Base-by-base conservation (phyloP, 2,329 filamentous ascomycete species). In the Cytospora paraplurivora region DNA sequence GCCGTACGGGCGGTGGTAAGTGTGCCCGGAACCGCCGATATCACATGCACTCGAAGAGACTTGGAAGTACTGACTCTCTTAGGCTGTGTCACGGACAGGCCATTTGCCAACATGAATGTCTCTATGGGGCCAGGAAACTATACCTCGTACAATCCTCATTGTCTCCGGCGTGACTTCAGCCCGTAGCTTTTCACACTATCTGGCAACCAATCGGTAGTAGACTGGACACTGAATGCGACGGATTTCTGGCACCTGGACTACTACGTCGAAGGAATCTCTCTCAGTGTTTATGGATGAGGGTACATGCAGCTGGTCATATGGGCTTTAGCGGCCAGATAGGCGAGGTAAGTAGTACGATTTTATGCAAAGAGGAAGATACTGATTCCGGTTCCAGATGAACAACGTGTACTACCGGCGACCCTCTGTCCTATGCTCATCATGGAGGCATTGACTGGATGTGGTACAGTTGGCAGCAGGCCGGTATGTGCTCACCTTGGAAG, bases 401-500 rank as follows among this genome's bases (percentile, higher is more conserved):
- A 70, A 73, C 66, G 70, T 68, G 53, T 74, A 68, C 64, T 69
- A 68, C 70, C 0, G 69, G 67, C 1, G 72, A 73, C 51, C 71
- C 74, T 0, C 32, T 77, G 21, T 77, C 77, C 62, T 76, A 71
- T 69, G 17, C 76, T 61, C 73, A 75, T 64, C 72, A 71, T 63
- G 62, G 62, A 35, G 68, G 67, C 47, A 62, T 73, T 53, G 72
- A 72, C 62, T 67, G 67, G 12, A 49, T 70, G 11, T 72, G 64
- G 64, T 41, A 51, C 15, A 32, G 27, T 12, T 75, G 73, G 73
- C 72, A 75, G 67, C 51, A 61, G 49, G 33, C 8, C 17, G 41
- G 55, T 57, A 41, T 15, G 55, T 55, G 13, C 19, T 51, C n/a
- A 51, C 12, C 8, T 37, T 27, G 27, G 27, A 27, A 27, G 4